Conservation (phyloP, 768 basidiomycete genomes). For the Chalciporus sphaerocephalus region DNA sequence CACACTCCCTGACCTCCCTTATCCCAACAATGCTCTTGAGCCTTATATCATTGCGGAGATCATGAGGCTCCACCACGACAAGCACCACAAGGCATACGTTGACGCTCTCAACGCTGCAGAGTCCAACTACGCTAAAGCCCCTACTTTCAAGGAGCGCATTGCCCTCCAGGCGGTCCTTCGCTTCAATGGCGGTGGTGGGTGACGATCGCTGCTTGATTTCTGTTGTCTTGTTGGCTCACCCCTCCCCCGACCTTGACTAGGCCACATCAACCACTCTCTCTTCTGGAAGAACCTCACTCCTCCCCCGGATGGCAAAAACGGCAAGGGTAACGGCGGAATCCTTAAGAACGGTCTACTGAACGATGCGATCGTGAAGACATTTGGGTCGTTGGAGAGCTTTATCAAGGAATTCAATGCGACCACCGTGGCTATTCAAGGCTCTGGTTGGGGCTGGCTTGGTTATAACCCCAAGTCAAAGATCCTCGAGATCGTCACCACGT, state of each 20-base stretch:
- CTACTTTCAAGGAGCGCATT: constrained; percentile 52
- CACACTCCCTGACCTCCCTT: constrained; percentile 72
- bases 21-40: constrained; percentile 86
- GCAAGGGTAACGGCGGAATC: constrained; percentile 59
- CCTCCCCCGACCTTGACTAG: constrained; percentile 30
- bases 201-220: background rate
- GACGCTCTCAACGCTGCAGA: constrained; percentile 70
- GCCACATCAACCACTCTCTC: constrained; percentile 91
- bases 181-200: constrained; percentile 25
- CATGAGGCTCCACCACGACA: constrained; percentile 92
- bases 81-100: constrained; percentile 95
- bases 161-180: constrained; percentile 25
- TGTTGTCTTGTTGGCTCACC: constrained; percentile 13
- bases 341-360: constrained; percentile 68
- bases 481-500: constrained; percentile 85
- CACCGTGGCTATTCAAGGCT: constrained; percentile 85
- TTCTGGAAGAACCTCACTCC: constrained; percentile 97
- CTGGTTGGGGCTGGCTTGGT: constrained; percentile 98
- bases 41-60: constrained; percentile 87
- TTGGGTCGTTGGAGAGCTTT: constrained; percentile 67
- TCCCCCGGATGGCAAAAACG: constrained; percentile 38
- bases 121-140: constrained; percentile 62
- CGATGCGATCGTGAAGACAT: constrained; percentile 56
- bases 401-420: constrained; percentile 82
- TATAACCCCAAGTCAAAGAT: constrained; percentile 60